Evolutionary conservation across 352 stramenopile genomes (phyloP).

Genomic region (Phytophthora pini): DNA sequence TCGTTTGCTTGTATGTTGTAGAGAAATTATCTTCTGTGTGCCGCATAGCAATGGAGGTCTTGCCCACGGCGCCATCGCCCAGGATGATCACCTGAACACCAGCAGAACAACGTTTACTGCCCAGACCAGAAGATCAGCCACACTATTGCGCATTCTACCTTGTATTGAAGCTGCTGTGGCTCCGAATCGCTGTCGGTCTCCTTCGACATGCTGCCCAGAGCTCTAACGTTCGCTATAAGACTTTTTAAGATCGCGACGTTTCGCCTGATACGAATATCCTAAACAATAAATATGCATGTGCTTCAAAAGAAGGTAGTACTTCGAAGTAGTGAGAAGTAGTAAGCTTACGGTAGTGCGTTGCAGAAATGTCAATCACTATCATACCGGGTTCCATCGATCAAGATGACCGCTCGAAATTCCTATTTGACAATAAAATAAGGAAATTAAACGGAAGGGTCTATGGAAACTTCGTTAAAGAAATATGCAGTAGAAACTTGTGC

Average conservation of each 20-base stretch:
- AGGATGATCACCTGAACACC: conserved; percentile 91
- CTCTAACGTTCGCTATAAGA: neutral
- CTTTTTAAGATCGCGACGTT: conserved; percentile 36
- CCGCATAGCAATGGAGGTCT: conserved; percentile 94
- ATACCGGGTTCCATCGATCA: too few relatives aligned
- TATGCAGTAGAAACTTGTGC: too few relatives aligned
- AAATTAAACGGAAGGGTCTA: too few relatives aligned
- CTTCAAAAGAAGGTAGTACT: too few relatives aligned
- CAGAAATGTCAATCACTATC: too few relatives aligned
- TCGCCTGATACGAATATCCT: conserved; percentile 1
- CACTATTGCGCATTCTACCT: conserved; percentile 39
- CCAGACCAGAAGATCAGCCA: neutral
- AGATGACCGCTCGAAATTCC: too few relatives aligned
- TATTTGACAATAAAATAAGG: too few relatives aligned
- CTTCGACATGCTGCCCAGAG: conserved; percentile 66
- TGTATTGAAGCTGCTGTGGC: conserved; percentile 88
- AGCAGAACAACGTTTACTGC: neutral
- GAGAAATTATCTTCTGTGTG: conserved; percentile 94
- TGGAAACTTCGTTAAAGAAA: too few relatives aligned
- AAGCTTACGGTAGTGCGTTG: too few relatives aligned
- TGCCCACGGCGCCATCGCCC: conserved; percentile 94
- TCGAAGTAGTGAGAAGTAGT: too few relatives aligned
- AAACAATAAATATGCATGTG: too few relatives aligned
- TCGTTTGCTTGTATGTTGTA: conserved; percentile 95
- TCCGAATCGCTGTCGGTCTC: conserved; percentile 86